These are phyloP conservation scores for Friedmanniomyces endolithicus DNA, from an alignment of 495 filamentous ascomycete genomes.

Conservation along the genomic window DNA sequence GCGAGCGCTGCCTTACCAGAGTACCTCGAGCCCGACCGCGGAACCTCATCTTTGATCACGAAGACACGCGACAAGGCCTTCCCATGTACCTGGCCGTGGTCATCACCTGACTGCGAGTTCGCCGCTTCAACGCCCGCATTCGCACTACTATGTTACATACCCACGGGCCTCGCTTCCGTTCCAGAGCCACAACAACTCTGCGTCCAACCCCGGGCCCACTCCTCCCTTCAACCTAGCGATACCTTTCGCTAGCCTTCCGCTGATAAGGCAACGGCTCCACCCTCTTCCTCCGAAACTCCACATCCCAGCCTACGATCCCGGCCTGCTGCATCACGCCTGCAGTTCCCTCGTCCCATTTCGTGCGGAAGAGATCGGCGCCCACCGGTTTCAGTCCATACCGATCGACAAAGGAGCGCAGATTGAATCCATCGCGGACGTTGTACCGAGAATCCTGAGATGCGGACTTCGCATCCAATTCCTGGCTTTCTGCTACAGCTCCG, in stretches of 20 bases:
- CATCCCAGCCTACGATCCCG: slow-evolving; percentile 57
- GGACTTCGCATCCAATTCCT: slow-evolving; percentile 45
- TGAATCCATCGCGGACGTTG: slow-evolving; percentile 51
- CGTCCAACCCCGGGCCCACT: too few relatives aligned
- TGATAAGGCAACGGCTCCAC: slow-evolving; percentile 39
- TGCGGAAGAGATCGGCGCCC: slow-evolving; percentile 77
- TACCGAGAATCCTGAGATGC: slow-evolving; percentile 33
- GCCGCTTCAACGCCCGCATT: too few relatives aligned
- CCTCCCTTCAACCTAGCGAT: slow-evolving; percentile 23
- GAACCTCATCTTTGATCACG: too few relatives aligned
- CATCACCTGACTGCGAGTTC: too few relatives aligned
- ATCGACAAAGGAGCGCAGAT: slow-evolving; percentile 56
- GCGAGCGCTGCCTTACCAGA: not conserved
- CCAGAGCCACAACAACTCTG: too few relatives aligned
- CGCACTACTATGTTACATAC: too few relatives aligned
- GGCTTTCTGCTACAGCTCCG: slow-evolving; percentile 18
- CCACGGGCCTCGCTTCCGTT: too few relatives aligned
- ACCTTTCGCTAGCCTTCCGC: slow-evolving; percentile 29
- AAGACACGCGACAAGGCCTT: too few relatives aligned
- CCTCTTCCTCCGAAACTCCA: slow-evolving; percentile 72
- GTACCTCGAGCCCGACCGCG: too few relatives aligned
- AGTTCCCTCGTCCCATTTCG: slow-evolving; percentile 77
- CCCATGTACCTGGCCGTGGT: too few relatives aligned
- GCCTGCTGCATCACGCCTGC: slow-evolving; percentile 72
- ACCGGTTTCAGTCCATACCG: slow-evolving; percentile 57